Percentiles rank a stretch among this genome's conserved stretches.
Conservation (phyloP, 1,284 basidiomycete species). For the Xerocomus nothofagi region DNA sequence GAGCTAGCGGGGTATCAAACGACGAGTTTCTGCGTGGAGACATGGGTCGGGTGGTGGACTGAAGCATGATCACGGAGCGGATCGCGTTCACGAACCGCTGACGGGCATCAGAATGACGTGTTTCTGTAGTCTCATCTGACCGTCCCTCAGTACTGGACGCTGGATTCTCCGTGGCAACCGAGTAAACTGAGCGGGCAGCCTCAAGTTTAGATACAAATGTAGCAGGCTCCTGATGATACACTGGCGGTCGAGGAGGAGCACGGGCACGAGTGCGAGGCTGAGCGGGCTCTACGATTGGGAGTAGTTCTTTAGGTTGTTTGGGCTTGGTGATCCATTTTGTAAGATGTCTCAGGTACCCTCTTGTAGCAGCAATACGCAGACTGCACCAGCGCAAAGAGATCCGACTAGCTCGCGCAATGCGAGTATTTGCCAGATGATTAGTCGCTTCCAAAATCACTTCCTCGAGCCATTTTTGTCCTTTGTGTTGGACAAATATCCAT, state of each 20-base stretch:
- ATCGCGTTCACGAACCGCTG: slow-evolving; percentile 45
- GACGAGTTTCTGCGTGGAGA: slow-evolving; percentile 34
- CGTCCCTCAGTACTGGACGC: slow-evolving; percentile 32
- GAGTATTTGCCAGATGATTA: slow-evolving; percentile 43
- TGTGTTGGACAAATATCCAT: slow-evolving; percentile 66
- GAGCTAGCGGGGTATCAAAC: slow-evolving; percentile 28
- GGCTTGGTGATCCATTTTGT: slow-evolving; percentile 33
- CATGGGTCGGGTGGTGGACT: slow-evolving; percentile 33
- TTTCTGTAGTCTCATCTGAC: slow-evolving; percentile 28
- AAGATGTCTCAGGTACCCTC: slow-evolving; percentile 26
- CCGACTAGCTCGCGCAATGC: slow-evolving; percentile 34
- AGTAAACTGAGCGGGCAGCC: slow-evolving; percentile 23
- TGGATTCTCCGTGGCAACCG: slow-evolving; percentile 30
- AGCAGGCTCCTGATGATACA: slow-evolving; percentile 26
- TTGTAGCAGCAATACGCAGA: slow-evolving; percentile 24
- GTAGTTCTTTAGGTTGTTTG: slow-evolving; percentile 22
- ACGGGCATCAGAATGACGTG: slow-evolving; percentile 34
- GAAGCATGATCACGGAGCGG: slow-evolving; percentile 50
- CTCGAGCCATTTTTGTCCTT: slow-evolving; percentile 73
- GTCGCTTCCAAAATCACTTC: slow-evolving; percentile 59
- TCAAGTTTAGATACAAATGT: slow-evolving; percentile 19
- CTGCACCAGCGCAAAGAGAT: slow-evolving; percentile 29
- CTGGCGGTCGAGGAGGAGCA: slow-evolving; percentile 11
- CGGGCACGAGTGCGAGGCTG: slow-evolving; percentile 23
- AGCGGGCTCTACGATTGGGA: slow-evolving; percentile 28